Evolutionary conservation across 768 basidiomycete species (phyloP).

Genomic region (Gloeostereum incarnatum): DNA sequence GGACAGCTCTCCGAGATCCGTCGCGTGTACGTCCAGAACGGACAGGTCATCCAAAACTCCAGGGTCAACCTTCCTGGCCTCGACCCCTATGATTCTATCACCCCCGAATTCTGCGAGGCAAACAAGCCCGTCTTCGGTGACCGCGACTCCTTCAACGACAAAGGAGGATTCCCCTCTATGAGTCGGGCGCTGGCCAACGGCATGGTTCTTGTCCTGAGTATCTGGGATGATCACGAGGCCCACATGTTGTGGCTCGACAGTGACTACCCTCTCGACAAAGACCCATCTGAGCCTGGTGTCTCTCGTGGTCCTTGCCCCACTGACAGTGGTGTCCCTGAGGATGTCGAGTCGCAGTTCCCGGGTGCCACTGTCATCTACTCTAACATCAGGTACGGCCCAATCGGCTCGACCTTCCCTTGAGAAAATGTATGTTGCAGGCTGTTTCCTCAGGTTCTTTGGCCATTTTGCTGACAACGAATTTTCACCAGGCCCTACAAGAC

Average conservation of each 20-base stretch:
- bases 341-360: slow-evolving; percentile 19
- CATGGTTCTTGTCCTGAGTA: slow-evolving; percentile 22
- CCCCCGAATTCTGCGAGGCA: slow-evolving; percentile 25
- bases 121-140: slow-evolving; percentile 25
- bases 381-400: slow-evolving; percentile 28
- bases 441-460: too few species aligned
- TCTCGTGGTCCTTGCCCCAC: slow-evolving; percentile 26
- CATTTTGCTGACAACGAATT: too few species aligned
- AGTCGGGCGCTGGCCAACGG: slow-evolving; percentile 17
- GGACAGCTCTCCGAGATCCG: slow-evolving; percentile 30
- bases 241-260: slow-evolving; percentile 13
- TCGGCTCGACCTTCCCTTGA: slow-evolving; percentile 29
- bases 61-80: slow-evolving; percentile 24
- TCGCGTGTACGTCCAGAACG: slow-evolving; percentile 33
- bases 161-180: slow-evolving; percentile 20
- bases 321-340: slow-evolving; percentile 21
- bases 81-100: slow-evolving; percentile 17
- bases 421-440: too few species aligned
- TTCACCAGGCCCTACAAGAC: too few species aligned
- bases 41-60: slow-evolving; percentile 29
- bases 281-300: slow-evolving; percentile 17
- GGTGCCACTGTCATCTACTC: slow-evolving; percentile 22
- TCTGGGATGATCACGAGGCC: slow-evolving; percentile 19
- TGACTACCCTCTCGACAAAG: slow-evolving; percentile 18
- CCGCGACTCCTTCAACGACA: slow-evolving; percentile 21